phyloP scores from a whole-genome alignment of 768 basidiomycete genomes.

The Holtermannia corniformis region DNA sequence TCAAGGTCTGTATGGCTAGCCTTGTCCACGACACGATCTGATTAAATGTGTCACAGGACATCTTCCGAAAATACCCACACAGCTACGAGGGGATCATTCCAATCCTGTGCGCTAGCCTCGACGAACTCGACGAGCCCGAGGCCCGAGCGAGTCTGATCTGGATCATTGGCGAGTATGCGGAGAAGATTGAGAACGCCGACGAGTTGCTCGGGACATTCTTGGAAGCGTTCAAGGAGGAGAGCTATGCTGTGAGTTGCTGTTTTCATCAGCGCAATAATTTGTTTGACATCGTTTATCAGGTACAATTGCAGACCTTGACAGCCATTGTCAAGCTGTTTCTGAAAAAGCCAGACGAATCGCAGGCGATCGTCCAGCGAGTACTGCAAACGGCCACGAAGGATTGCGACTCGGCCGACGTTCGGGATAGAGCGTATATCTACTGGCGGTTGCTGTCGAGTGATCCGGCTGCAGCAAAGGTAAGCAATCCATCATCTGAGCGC shows the following conservation, averaged over 20 bases:
- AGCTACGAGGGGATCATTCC: slow-evolving; percentile 97
- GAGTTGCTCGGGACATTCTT: slow-evolving; percentile 84
- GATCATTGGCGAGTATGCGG: slow-evolving; percentile 98
- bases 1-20: slow-evolving; percentile 62
- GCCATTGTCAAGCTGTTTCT: slow-evolving; percentile 95
- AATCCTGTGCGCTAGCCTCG: slow-evolving; percentile 83
- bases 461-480: slow-evolving; percentile 85
- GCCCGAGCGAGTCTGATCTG: slow-evolving; percentile 96
- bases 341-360: slow-evolving; percentile 86
- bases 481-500: slow-evolving; percentile 18
- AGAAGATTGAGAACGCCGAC: slow-evolving; percentile 94
- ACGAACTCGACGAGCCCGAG: slow-evolving; percentile 95
- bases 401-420: slow-evolving; percentile 91
- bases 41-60: slow-evolving; percentile 54
- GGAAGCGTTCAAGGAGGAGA: slow-evolving; percentile 85
- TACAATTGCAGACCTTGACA: slow-evolving; percentile 56
- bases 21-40: background rate
- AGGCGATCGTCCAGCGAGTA: slow-evolving; percentile 83
- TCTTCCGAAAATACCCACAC: slow-evolving; percentile 93
- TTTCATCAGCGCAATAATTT: slow-evolving; percentile 4
- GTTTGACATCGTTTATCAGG: slow-evolving; percentile 45
- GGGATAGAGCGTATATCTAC: slow-evolving; percentile 95
- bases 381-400: slow-evolving; percentile 91
- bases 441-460: slow-evolving; percentile 93
- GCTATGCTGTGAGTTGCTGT: slow-evolving; percentile 58